Conservation (phyloP, 108 stramenopile genomes). For the Schizochytrium sp. region DNA sequence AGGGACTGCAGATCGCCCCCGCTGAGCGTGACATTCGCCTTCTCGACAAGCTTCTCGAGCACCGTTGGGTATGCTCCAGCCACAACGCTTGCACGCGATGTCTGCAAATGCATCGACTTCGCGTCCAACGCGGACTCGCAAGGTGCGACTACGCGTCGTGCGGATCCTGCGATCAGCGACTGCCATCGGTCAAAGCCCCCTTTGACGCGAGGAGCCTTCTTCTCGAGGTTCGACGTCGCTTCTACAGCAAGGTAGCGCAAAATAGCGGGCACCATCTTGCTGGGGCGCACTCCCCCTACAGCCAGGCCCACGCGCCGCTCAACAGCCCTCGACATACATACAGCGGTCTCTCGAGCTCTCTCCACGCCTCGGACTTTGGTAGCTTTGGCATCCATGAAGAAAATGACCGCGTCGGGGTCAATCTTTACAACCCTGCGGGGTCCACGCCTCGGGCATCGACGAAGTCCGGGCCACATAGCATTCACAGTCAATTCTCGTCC, state of each 20-base stretch:
- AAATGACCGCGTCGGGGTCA: too few relatives aligned
- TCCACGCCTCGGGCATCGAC: not conserved
- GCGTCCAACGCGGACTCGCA: slow-evolving; percentile 9
- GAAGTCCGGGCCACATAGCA: not conserved
- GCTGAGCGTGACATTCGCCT: not conserved
- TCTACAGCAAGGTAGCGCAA: not conserved
- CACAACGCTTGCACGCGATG: not conserved
- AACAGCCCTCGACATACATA: too few relatives aligned
- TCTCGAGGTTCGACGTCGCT: not conserved
- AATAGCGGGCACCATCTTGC: not conserved
- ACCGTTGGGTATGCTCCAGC: not conserved
- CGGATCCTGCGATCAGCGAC: not conserved
- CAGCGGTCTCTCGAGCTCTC: too few relatives aligned
- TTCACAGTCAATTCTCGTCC: not conserved
- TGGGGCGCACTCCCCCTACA: too few relatives aligned
- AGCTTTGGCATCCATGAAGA: too few relatives aligned
- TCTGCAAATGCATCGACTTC: not conserved
- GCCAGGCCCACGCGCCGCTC: too few relatives aligned
- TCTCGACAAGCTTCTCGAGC: slow-evolving; percentile 18
- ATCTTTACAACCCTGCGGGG: too few relatives aligned
- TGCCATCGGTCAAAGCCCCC: not conserved
- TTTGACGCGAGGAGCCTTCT: not conserved
- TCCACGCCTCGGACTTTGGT: too few relatives aligned
- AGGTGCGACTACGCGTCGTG: not conserved
- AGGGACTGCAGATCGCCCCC: not conserved